phyloP scores from a whole-genome alignment of 225 moss, liverwort and hornwort genomes.

The Pseudoscleropodium purum region DNA sequence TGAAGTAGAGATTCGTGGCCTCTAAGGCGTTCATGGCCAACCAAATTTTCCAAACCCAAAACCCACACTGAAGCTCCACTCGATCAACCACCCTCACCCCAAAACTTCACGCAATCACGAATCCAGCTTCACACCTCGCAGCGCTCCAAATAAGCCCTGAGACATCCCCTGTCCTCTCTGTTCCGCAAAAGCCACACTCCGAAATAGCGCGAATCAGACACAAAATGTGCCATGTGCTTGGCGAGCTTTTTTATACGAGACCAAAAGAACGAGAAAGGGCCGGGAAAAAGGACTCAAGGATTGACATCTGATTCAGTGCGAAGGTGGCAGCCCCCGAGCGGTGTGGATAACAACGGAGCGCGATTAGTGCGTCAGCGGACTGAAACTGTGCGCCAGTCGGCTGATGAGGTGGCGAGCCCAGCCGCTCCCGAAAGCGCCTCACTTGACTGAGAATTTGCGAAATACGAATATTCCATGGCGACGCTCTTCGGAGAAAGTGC shows the following conservation, averaged over 20 bases:
- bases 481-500: not conserved
- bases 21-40: constrained; percentile 72
- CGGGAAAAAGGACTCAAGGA: not conserved
- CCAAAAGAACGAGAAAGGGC: not conserved
- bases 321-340: not conserved
- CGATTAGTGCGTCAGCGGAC: not conserved
- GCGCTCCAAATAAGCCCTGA: not conserved
- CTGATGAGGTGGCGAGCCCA: constrained; percentile 7
- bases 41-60: not conserved
- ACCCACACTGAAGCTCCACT: not conserved
- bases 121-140: not conserved
- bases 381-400: not conserved
- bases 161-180: not conserved
- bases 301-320: not conserved
- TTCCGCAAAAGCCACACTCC: not conserved
- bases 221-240: no score
- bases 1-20: constrained; percentile 84
- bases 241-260: not conserved
- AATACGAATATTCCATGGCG: not conserved
- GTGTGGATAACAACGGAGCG: not conserved
- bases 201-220: not conserved
- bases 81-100: not conserved
- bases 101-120: not conserved
- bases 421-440: not conserved
- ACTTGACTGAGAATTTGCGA: not conserved